A percentile compares a stretch with the other conserved stretches of the same genome.
Evolutionary conservation across 331 rosid species (phyloP).

Genomic region (Malus hybrid): DNA sequence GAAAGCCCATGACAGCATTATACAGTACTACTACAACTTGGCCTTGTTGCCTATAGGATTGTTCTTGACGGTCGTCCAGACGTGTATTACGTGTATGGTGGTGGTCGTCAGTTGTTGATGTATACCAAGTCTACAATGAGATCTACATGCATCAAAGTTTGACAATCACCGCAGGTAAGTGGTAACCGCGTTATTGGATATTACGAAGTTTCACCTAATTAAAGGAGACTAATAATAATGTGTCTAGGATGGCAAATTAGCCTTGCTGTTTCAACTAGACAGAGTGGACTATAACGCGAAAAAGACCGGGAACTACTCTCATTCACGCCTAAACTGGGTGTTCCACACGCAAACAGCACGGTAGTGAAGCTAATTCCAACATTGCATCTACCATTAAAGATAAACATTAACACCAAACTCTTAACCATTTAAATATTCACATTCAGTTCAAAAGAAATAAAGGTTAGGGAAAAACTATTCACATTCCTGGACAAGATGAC

Average conservation of each 20-base stretch:
- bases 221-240: not conserved
- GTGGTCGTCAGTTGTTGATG: not conserved
- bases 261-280: not conserved
- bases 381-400: not conserved
- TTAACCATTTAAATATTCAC: not conserved
- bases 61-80: not conserved
- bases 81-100: not conserved
- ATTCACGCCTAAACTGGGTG: not conserved
- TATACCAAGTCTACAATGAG: not conserved
- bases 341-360: not conserved
- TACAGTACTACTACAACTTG: not conserved
- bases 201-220: no score
- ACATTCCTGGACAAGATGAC: constrained; percentile 34
- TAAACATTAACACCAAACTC: not conserved
- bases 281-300: not conserved
- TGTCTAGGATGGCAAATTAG: not conserved
- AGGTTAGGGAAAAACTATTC: constrained; percentile 8
- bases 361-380: not conserved
- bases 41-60: not conserved
- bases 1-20: not conserved
- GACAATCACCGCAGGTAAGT: not conserved
- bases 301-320: not conserved
- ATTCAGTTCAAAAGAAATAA: not conserved
- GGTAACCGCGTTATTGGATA: no score
- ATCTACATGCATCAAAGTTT: not conserved